Evolutionary conservation across 1,139 yeast species (phyloP).

Genomic region (Taphrina wiesneri): DNA sequence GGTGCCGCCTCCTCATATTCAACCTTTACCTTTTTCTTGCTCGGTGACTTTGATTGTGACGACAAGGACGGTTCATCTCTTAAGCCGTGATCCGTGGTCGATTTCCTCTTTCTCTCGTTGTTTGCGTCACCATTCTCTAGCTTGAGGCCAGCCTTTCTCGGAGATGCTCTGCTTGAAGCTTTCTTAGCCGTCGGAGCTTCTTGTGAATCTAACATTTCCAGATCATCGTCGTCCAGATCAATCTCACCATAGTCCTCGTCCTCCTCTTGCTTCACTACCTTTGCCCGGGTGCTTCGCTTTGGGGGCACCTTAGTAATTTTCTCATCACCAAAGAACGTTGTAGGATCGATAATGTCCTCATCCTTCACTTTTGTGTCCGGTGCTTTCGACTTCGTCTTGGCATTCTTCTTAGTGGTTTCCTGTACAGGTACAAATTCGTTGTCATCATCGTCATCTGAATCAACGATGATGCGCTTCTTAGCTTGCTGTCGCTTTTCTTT

Average conservation of each 20-base stretch:
- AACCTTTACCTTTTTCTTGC: constrained; percentile 33
- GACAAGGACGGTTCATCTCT: not conserved
- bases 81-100: not conserved
- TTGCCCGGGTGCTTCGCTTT: constrained; percentile 7
- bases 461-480: constrained; percentile 10
- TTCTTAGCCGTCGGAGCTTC: constrained; percentile 36
- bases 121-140: constrained; percentile 20
- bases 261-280: constrained; percentile 22
- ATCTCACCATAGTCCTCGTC: constrained; percentile 35
- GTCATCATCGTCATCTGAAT: constrained; percentile 20
- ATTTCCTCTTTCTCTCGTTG: not conserved
- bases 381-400: not conserved
- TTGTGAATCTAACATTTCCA: not conserved
- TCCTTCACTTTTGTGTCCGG: not conserved
- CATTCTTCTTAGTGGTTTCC: not conserved
- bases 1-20: not conserved
- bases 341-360: constrained; percentile 2
- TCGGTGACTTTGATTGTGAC: constrained; percentile 20
- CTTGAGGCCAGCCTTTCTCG: not conserved
- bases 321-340: constrained; percentile 9
- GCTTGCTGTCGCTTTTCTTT: not conserved
- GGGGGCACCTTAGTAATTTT: constrained; percentile 9
- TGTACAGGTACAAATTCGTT: not conserved
- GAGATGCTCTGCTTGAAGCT: not conserved
- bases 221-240: constrained; percentile 27